A percentile compares a stretch with the other conserved stretches of the same genome.
Evolutionary conservation across 2,329 filamentous ascomycete genomes (phyloP).

Genomic region (Aspergillus novofumigatus): DNA sequence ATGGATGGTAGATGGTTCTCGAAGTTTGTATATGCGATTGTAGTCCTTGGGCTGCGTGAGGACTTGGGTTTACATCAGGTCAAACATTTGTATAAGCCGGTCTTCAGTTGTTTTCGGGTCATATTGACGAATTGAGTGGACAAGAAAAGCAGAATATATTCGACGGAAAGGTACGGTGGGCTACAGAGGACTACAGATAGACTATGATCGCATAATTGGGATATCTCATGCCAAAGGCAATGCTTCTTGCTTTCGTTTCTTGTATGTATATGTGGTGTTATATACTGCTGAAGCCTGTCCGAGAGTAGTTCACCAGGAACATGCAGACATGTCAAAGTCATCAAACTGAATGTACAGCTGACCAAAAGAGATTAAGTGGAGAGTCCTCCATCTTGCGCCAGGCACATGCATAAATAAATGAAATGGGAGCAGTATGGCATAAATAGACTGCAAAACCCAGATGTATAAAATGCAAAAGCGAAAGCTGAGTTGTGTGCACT

Average conservation of each 20-base stretch:
- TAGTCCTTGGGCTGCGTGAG: background rate
- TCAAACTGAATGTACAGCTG: conserved; percentile 2
- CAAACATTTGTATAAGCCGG: background rate
- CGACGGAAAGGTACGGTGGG: background rate
- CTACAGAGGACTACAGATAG: background rate
- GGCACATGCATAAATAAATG: background rate
- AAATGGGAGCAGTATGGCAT: background rate
- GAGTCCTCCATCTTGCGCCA: background rate
- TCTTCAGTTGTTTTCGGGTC: background rate
- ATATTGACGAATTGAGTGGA: background rate
- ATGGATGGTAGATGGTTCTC: too few species aligned
- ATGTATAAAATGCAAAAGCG: background rate
- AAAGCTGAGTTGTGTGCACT: background rate
- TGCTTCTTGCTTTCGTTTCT: background rate
- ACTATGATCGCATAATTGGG: background rate
- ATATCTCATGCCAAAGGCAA: background rate
- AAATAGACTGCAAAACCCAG: background rate
- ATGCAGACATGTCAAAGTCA: background rate
- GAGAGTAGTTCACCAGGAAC: background rate
- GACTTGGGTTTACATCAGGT: background rate
- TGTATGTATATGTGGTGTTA: background rate
- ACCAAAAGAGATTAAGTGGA: conserved; percentile 4
- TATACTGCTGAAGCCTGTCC: background rate
- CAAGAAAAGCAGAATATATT: too few species aligned
- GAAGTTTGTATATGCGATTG: background rate